Evolutionary conservation across 352 stramenopile species (phyloP).

Genomic region (Hyaloperonospora arabidopsidis): DNA sequence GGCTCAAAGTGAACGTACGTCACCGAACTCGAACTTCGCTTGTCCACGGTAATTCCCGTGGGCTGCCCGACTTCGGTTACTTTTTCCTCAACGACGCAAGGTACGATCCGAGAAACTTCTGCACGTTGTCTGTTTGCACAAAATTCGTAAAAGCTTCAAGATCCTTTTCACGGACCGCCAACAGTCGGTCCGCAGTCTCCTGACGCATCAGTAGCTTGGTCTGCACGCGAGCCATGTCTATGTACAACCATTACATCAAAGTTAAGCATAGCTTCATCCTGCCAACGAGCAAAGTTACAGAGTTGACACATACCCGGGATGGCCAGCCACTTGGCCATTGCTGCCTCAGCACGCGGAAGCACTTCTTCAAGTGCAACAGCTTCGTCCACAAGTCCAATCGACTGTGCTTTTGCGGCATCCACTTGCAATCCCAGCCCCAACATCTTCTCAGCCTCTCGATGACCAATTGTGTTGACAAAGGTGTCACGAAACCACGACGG

Average conservation of each 20-base stretch:
- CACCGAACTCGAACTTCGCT: no score
- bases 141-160: constrained; percentile 67
- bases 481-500: constrained; percentile 74
- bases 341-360: constrained; percentile 48
- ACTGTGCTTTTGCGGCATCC: constrained; percentile 61
- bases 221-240: constrained; percentile 59
- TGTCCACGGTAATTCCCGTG: no score
- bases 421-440: constrained; percentile 72
- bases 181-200: constrained; percentile 55
- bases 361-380: constrained; percentile 70
- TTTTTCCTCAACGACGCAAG: constrained; percentile 74
- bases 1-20: no score
- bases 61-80: constrained; percentile 1
- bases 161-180: constrained; percentile 45
- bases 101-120: constrained; percentile 75
- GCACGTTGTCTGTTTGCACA: constrained; percentile 71
- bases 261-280: not conserved
- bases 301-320: constrained; percentile 50
- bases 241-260: not conserved
- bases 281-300: not conserved
- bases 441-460: constrained; percentile 82
- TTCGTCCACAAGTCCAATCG: constrained; percentile 73
- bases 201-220: constrained; percentile 76
- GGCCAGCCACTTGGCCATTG: constrained; percentile 69
- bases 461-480: constrained; percentile 80